phyloP scores from a whole-genome alignment of 352 stramenopile genomes.

The Pseudoperonospora humuli region DNA sequence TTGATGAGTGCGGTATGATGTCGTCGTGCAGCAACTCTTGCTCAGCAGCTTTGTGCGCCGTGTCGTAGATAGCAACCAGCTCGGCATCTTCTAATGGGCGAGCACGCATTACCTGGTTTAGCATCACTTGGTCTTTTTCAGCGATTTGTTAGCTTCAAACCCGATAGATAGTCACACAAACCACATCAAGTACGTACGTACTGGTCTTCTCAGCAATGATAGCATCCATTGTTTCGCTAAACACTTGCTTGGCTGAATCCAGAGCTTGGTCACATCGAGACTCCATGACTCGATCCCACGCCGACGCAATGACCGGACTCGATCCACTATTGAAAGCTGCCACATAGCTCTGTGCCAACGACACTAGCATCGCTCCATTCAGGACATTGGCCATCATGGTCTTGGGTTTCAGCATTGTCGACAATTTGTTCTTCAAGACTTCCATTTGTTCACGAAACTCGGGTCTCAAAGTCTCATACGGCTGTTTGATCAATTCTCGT shows the following conservation, averaged over 20 bases:
- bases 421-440: constrained; percentile 48
- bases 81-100: constrained; percentile 35
- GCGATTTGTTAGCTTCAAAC: constrained; percentile 3
- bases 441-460: constrained; percentile 65
- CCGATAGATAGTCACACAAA: not conserved
- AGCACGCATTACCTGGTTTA: constrained; percentile 21
- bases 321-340: constrained; percentile 58
- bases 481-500: constrained; percentile 40
- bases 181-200: constrained; percentile 7
- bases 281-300: constrained; percentile 77
- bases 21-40: constrained; percentile 36
- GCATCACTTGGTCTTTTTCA: constrained; percentile 19
- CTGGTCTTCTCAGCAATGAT: constrained; percentile 23
- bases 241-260: constrained; percentile 44
- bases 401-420: constrained; percentile 49
- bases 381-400: constrained; percentile 51
- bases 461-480: constrained; percentile 43
- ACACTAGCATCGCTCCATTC: constrained; percentile 60
- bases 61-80: constrained; percentile 27
- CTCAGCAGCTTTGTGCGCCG: constrained; percentile 22
- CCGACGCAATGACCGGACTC: constrained; percentile 69
- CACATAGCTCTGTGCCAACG: constrained; percentile 58
- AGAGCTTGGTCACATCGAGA: constrained; percentile 57
- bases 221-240: constrained; percentile 28
- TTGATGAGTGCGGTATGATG: constrained; percentile 26